Base-by-base conservation (phyloP, 345 rosid species). In the Lepidium africanum region DNA sequence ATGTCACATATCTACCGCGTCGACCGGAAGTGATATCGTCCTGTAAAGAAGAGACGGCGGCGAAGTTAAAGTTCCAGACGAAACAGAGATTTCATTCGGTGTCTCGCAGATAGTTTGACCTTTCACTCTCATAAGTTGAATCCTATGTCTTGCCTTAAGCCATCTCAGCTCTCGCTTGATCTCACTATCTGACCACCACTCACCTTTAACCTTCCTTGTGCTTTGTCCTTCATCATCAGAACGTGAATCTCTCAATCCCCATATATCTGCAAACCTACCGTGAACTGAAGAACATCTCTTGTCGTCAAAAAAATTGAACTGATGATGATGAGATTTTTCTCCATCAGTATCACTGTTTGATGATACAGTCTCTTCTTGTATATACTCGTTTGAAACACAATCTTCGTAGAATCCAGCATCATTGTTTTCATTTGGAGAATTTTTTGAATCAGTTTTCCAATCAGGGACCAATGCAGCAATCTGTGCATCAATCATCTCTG, bases 21-120 rank as follows among this genome's bases (percentile, higher is more conserved):
- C 97, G 3, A 90, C 96, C 0, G 97, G 96, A 55, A 94, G 97
- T 25, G 98, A 90, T 49, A 90, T 82, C 13, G 97, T 84, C 58
- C 96, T 72, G 42, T 81, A 82, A 53, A 93, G 89, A 27, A 84
- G 78, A 23, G 79, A 79, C 10, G 85, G 80, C 8, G 86, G 88
- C 13, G 92, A 91, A 71, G 81, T 82, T 68, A 87, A 74, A 25
- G 65, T 47, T 45, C 82, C 81, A 42, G 69, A 47, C 21, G 49
- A 69, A 59, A 76, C 84, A 5, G 74, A 78, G 32, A 78, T 72
- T 37, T 59, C 56, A 3, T 2, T 25, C 40, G 48, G 62, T 41
- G 16, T 49, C 63, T 59, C 49, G 11, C 56, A 70, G 5, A 75
- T 51, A 9, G 38, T 48, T 48, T 85, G 81, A 65, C 82, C 89